Conservation (phyloP, 1,284 basidiomycete species). For the Malassezia arunalokei region DNA sequence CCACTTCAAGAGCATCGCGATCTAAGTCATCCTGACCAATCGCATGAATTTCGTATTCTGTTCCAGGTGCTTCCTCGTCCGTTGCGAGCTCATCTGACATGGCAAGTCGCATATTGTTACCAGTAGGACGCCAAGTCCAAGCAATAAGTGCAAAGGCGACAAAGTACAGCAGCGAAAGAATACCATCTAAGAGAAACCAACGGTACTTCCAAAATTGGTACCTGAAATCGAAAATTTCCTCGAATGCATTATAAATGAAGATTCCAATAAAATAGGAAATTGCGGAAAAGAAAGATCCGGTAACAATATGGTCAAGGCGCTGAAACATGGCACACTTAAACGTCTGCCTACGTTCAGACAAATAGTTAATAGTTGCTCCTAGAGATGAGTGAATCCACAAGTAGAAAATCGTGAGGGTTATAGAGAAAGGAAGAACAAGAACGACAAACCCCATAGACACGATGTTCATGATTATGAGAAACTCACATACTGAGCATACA, state of each 20-base stretch:
- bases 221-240: no score
- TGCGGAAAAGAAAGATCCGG: constrained; percentile 48
- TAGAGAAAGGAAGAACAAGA: constrained; percentile 74
- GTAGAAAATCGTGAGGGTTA: constrained; percentile 84
- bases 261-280: background rate
- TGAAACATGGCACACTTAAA: constrained; percentile 47
- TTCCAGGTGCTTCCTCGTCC: constrained; percentile 71
- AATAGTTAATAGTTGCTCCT: constrained; percentile 33
- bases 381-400: constrained; percentile 59
- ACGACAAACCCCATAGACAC: constrained; percentile 45
- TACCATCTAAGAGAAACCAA: constrained; percentile 97
- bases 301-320: constrained; percentile 71
- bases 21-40: constrained; percentile 9
- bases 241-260: background rate
- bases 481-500: constrained; percentile 50
- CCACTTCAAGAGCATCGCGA: constrained; percentile 10
- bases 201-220: constrained; percentile 79
- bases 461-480: constrained; percentile 61
- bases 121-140: constrained; percentile 85
- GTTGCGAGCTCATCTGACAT: constrained; percentile 52
- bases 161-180: constrained; percentile 58
- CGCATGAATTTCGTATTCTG: constrained; percentile 67
- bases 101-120: constrained; percentile 64
- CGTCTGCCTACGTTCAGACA: constrained; percentile 36
- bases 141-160: constrained; percentile 65